phyloP scores from a whole-genome alignment of 1,139 yeast species.

The Spencermartinsiella ligniputridi region DNA sequence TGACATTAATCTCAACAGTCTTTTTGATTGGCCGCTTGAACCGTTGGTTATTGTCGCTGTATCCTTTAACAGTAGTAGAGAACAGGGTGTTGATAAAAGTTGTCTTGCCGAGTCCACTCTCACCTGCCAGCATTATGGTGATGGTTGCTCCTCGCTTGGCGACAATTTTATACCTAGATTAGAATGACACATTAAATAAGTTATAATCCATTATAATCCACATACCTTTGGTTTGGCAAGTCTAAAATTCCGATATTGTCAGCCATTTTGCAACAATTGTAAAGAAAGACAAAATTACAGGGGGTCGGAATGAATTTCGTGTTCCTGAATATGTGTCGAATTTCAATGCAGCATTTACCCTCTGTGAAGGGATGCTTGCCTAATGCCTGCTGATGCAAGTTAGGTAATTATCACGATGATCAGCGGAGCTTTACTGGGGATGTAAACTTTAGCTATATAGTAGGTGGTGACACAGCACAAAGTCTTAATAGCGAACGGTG shows the following conservation, averaged over 20 bases:
- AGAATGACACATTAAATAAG: too few relatives aligned
- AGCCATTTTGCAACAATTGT: conserved; percentile 1
- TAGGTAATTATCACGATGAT: too few relatives aligned
- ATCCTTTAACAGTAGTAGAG: conserved; percentile 51
- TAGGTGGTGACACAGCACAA: too few relatives aligned
- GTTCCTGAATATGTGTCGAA: neutral
- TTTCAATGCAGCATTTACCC: neutral
- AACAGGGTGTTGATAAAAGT: conserved; percentile 91
- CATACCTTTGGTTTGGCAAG: conserved; percentile 87
- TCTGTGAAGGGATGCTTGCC: neutral
- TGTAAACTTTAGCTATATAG: too few relatives aligned
- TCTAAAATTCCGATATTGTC: conserved; percentile 69
- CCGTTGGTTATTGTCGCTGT: conserved; percentile 61
- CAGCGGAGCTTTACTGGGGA: too few relatives aligned
- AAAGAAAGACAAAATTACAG: neutral
- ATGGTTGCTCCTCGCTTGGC: conserved; percentile 85
- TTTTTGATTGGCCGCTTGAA: conserved; percentile 71
- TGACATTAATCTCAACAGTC: conserved; percentile 87
- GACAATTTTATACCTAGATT: conserved; percentile 72
- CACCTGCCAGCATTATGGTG: conserved; percentile 95
- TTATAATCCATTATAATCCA: too few relatives aligned
- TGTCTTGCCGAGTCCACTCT: conserved; percentile 84
- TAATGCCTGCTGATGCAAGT: neutral
- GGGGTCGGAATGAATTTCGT: neutral
- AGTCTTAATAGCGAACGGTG: too few relatives aligned